phyloP scores from a whole-genome alignment of 371 early-diverging fungal genomes.

The Chytridium lagenaria region DNA sequence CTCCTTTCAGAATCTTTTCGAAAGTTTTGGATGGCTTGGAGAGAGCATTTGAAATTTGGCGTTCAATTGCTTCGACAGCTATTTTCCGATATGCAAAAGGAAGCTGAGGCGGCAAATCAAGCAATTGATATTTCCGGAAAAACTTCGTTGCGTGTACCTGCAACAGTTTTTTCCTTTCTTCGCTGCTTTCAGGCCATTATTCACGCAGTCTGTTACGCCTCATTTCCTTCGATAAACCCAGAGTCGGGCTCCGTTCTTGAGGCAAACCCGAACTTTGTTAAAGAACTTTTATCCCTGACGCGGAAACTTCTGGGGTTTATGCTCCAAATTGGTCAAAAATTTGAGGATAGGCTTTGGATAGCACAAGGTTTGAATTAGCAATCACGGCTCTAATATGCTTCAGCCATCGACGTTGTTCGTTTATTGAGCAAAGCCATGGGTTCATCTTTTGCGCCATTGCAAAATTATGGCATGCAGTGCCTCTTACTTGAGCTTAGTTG shows the following conservation, averaged over 20 bases:
- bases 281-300: conserved; percentile 18
- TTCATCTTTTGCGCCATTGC: conserved; percentile 13
- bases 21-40: conserved; percentile 57
- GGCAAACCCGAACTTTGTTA: conserved; percentile 8
- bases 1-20: conserved; percentile 50
- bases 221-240: conserved; percentile 37
- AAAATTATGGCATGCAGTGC: conserved; percentile 7
- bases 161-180: conserved; percentile 2
- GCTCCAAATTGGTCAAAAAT: conserved; percentile 19
- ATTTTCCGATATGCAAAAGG: conserved; percentile 37
- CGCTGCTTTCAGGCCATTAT: conserved; percentile 37
- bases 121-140: background rate
- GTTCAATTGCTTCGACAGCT: conserved; percentile 41
- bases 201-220: conserved; percentile 36
- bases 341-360: conserved; percentile 35
- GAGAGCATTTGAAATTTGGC: conserved; percentile 34
- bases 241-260: conserved; percentile 18
- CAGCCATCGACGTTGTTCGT: conserved; percentile 33
- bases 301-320: conserved; percentile 26
- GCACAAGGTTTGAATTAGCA: conserved; percentile 21
- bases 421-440: conserved; percentile 34
- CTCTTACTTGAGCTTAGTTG: background rate
- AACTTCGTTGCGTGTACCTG: background rate
- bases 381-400: background rate
- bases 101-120: background rate